Evolutionary conservation across 176 grass and related monocot species (phyloP).

Genomic region (Olyra latifolia): DNA sequence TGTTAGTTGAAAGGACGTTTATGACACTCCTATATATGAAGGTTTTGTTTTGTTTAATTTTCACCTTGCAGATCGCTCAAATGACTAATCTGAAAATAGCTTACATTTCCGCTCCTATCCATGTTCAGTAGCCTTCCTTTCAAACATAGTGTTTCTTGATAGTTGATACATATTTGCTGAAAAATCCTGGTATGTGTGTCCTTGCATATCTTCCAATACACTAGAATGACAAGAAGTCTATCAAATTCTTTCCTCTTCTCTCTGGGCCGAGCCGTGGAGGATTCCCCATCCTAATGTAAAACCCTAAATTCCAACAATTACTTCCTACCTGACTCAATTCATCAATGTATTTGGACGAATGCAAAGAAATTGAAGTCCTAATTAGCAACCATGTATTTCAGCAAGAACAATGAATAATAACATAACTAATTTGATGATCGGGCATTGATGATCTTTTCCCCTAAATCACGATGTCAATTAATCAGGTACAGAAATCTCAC

Average conservation of each 20-base stretch:
- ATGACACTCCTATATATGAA: too few relatives aligned
- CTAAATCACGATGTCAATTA: background rate
- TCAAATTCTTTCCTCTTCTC: background rate
- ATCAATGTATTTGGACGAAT: background rate
- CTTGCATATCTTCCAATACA: background rate
- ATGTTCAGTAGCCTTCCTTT: too few relatives aligned
- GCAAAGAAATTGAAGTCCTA: background rate
- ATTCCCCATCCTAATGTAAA: background rate
- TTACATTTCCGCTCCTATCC: background rate
- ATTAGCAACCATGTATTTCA: background rate
- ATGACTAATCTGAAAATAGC: background rate
- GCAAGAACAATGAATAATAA: background rate
- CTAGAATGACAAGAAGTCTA: too few relatives aligned
- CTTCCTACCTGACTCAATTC: background rate
- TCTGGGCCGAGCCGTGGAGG: too few relatives aligned
- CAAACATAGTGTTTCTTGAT: too few relatives aligned
- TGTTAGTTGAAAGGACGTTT: background rate
- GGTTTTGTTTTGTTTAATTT: background rate
- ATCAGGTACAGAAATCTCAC: constrained; percentile 26
- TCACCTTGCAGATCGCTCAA: background rate
- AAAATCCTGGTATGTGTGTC: background rate
- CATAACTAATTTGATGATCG: background rate
- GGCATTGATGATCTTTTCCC: background rate
- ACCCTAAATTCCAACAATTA: background rate
- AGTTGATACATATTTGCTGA: background rate